phyloP scores from a whole-genome alignment of 495 filamentous ascomycete species.

The Penicillium samsonianum region DNA sequence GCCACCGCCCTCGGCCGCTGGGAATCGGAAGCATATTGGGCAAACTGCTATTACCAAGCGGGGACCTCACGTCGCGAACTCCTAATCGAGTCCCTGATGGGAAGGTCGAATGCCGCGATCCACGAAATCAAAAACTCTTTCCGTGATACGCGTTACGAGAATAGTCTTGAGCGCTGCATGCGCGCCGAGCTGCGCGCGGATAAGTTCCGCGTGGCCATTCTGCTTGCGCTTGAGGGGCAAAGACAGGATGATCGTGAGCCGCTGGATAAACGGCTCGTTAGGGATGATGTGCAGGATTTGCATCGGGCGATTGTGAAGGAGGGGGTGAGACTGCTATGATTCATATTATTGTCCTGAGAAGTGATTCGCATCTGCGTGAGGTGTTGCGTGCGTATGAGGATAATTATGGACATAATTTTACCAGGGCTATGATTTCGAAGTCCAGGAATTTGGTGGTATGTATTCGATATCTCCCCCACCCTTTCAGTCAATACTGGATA shows the following conservation, averaged over 20 bases:
- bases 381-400: conserved; percentile 73
- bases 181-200: conserved; percentile 87
- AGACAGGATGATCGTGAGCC: conserved; percentile 76
- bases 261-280: conserved; percentile 57
- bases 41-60: conserved; percentile 97
- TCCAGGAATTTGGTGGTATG: conserved; percentile 88
- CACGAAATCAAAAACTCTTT: conserved; percentile 91
- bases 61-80: conserved; percentile 81
- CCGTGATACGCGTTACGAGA: conserved; percentile 85
- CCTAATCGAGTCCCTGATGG: conserved; percentile 90
- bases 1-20: conserved; percentile 86
- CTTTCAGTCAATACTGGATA: neutral
- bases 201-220: conserved; percentile 89
- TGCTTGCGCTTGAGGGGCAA: conserved; percentile 77
- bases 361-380: conserved; percentile 79
- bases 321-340: conserved; percentile 94
- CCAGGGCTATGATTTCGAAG: conserved; percentile 81
- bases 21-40: conserved; percentile 97
- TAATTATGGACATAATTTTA: conserved; percentile 73
- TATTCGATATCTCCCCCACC: conserved; percentile 9
- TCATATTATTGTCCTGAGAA: conserved; percentile 74
- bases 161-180: conserved; percentile 83
- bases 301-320: conserved; percentile 69
- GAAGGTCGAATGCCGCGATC: conserved; percentile 82
- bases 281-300: conserved; percentile 72